Evolutionary conservation across 371 early-diverging fungal species (phyloP), one percentile per base, ranked within the genome.

Genomic region (Actinomucor elegans): DNA sequence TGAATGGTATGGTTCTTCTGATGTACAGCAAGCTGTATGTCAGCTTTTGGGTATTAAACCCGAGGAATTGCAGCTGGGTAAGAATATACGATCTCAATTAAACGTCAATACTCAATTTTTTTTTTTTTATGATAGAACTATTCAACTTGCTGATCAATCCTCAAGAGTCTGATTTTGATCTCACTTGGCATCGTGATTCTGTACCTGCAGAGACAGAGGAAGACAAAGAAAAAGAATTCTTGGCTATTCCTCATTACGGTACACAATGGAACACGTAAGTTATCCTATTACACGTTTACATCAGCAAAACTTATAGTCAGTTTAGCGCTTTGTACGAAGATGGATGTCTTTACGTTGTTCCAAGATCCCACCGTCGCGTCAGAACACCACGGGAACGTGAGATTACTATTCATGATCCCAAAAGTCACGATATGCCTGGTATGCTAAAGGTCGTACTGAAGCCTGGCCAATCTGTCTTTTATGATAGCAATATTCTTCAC

Each of bases 391-490:
- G 63, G 15, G 81, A 81, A 51, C 68, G 81, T 18, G 57, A 69
- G 14, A 66, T 79, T 33, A 77, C 77, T 26, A 67, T 77, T 24
- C 59, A 77, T 44, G 76, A 81, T 60, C 77, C 81, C 17, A 64
- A 67, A 60, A 66, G 72, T 27, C 62, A 75, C 33, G 51, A 64
- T 0, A 81, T 81, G 81, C 81, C 79, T 9, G 75, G 62, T 12
- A 57, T 64, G 42, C 43, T 79, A 3, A 68, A 60, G 23, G 77
- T 81, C 2, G 53, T 45, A 5, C 29, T 81, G 17, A 73, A 75
- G 48, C 70, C 81, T 11, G 81, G 81, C n/a, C 79, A 81, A 54
- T 77, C 81, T 4, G 79, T 81, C n/a, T 81, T 81, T 49, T 81
- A 81, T 38, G 77, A 81, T 55, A 81, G 75, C 47, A 81, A 81